These are phyloP conservation scores for Hepatocystis sp. DNA, from an alignment of 169 alveolate species.

Conservation along the genomic window DNA sequence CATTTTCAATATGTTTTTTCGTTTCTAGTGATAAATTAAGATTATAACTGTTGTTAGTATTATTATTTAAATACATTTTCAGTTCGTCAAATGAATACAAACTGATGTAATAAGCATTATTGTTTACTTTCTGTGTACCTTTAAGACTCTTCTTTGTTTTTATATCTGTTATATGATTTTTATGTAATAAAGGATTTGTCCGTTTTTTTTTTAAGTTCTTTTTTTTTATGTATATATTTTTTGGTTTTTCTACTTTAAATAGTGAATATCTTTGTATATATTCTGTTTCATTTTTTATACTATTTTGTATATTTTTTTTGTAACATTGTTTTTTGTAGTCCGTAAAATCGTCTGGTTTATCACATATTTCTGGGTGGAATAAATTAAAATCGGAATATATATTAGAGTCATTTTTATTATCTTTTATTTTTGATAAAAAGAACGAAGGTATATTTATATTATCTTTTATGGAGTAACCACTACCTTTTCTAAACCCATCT, in stretches of 20 bases:
- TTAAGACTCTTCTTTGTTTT: constrained; percentile 1
- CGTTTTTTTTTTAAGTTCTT: constrained; percentile 24
- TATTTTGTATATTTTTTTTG: constrained; percentile 28
- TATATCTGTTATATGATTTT: background rate
- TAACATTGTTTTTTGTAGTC: constrained; percentile 7
- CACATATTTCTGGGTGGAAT: too few relatives aligned
- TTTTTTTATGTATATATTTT: too few relatives aligned
- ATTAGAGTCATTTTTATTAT: too few relatives aligned
- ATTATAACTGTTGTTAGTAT: too few relatives aligned
- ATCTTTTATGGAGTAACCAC: too few relatives aligned
- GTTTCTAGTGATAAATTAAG: constrained; percentile 22
- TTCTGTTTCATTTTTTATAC: constrained; percentile 31
- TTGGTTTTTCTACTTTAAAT: constrained; percentile 49
- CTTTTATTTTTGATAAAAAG: too few relatives aligned
- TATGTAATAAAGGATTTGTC: constrained; percentile 9
- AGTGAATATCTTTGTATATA: constrained; percentile 56
- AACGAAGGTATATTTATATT: too few relatives aligned
- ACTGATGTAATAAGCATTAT: constrained; percentile 19
- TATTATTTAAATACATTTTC: constrained; percentile 1
- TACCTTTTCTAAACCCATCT: too few relatives aligned
- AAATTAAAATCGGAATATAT: too few relatives aligned
- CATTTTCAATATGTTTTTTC: constrained; percentile 26
- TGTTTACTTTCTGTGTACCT: constrained; percentile 19
- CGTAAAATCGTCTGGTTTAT: too few relatives aligned
- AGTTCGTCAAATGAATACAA: constrained; percentile 3